A percentile compares a stretch with the other conserved stretches of the same genome.
Evolutionary conservation across 305 asterid genomes (phyloP).

Genomic region (Fraxinus greggii): DNA sequence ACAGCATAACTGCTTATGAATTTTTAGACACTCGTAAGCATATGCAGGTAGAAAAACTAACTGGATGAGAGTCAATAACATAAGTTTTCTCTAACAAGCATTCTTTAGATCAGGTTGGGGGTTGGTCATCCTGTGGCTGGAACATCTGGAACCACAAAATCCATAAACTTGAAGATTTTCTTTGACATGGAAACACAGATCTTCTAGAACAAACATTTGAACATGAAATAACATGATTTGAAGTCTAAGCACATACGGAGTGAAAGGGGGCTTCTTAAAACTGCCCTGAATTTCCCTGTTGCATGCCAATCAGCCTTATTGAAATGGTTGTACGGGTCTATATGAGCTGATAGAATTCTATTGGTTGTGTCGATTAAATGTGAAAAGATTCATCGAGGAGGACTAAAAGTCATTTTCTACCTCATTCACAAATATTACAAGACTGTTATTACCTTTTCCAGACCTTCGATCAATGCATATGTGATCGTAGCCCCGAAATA

Average conservation of each 20-base stretch:
- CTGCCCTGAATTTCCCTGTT: neutral
- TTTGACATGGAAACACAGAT: neutral
- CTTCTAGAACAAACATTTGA: neutral
- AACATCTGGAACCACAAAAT: neutral
- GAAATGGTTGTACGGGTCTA: neutral
- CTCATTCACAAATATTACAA: neutral
- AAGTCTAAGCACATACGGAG: neutral
- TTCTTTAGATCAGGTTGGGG: neutral
- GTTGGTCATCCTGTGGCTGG: neutral
- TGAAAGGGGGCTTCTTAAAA: neutral
- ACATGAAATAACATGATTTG: neutral
- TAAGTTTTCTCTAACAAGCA: neutral
- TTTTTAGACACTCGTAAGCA: neutral
- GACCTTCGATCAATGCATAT: neutral
- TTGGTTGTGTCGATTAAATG: neutral
- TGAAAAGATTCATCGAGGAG: neutral
- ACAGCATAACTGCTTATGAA: neutral
- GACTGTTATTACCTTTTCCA: neutral
- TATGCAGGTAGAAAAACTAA: neutral
- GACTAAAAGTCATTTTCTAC: neutral
- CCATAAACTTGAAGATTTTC: neutral
- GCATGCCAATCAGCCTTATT: neutral
- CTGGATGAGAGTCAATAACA: neutral
- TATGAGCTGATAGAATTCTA: neutral
- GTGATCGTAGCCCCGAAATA: neutral